Conservation (phyloP, 2,329 filamentous ascomycete species). For the Nothophaeocryptopus gaeumannii region DNA sequence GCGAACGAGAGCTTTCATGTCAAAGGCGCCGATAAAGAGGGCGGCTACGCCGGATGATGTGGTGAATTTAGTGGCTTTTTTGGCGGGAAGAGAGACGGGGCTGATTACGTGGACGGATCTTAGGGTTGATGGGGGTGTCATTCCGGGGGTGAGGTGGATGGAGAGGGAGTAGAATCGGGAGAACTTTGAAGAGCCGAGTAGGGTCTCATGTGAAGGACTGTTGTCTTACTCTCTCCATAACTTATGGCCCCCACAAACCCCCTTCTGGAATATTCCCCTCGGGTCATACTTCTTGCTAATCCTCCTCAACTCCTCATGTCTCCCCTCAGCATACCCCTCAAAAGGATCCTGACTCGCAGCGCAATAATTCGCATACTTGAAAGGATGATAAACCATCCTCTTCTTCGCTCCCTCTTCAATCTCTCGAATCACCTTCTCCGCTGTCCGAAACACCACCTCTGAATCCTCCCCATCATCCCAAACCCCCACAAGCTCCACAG, state of each 20-base stretch:
- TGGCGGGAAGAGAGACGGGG: neutral
- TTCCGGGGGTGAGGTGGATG: neutral
- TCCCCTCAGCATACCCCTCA: conserved; percentile 17
- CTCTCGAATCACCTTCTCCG: too few species aligned
- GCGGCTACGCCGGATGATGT: conserved; percentile 10
- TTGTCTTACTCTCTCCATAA: too few species aligned
- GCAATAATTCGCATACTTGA: conserved; percentile 18
- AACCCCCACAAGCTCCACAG: too few species aligned
- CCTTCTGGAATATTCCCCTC: conserved; percentile 14
- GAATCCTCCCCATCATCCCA: too few species aligned
- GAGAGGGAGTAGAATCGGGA: too few species aligned
- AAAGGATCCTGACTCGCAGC: conserved; percentile 15
- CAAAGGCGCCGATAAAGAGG: neutral
- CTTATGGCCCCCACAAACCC: too few species aligned
- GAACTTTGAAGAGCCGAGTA: too few species aligned
- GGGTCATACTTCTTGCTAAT: conserved; percentile 16
- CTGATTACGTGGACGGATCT: conserved; percentile 12
- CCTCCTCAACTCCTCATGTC: conserved; percentile 14
- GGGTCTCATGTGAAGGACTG: too few species aligned
- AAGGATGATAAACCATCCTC: too few species aligned
- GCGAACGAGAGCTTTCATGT: neutral
- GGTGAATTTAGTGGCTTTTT: conserved; percentile 6
- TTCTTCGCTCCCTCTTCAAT: too few species aligned
- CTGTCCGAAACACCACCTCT: too few species aligned
- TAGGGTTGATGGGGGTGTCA: conserved; percentile 9